Base-by-base conservation (phyloP, 2,329 filamentous ascomycete species). In the Xylariaceae sp. region DNA sequence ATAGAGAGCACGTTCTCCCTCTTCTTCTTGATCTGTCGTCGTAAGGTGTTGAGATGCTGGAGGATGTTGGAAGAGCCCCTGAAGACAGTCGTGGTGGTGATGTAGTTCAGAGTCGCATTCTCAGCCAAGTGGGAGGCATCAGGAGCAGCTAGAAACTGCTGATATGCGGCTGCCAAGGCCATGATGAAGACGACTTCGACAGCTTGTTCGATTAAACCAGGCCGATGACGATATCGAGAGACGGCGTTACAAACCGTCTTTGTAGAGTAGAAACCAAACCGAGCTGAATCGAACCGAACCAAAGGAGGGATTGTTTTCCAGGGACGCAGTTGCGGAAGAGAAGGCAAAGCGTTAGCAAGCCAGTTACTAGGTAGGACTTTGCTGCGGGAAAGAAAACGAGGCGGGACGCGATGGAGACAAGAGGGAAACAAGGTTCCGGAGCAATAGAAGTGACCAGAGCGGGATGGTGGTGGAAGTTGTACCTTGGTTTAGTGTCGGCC, bases 11-110 rank as follows among this genome's bases (percentile, higher is more conserved):
- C 73, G 43, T 86, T 86, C 72, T 96, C 84, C 63, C 86, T 84
- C 74, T 89, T 91, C 79, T 90, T 95, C 72, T 86, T 88, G 68
- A 96, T 77, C 68, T 88, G 81, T 69, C 85, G 86, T 64, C 81
- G 79, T 69, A 91, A 81, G 39, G 80, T 79, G 65, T 76, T 78
- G 59, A 96, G 74, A 73, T 97, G 91, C 75, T 89, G 91, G 73
- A 92, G 76, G 70, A 99, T 90, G 46, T 89, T 83, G 50, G 84
- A 79, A 46, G 87, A 72, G 63, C 89, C 85, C 59, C 80, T 77
- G 68, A 95, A 77, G 60, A 83, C 83, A 35, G 86, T 90, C 9
- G 91, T 86, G 6, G 92, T 96, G 53, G 91, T 90, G 71, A 97
- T 86, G 76, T 97, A 99, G 77, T 92, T 85, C 63, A 91, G 75